These are phyloP conservation scores for Emergomyces pasteurianus DNA, from an alignment of 2,329 filamentous ascomycete species.

Conservation along the genomic window DNA sequence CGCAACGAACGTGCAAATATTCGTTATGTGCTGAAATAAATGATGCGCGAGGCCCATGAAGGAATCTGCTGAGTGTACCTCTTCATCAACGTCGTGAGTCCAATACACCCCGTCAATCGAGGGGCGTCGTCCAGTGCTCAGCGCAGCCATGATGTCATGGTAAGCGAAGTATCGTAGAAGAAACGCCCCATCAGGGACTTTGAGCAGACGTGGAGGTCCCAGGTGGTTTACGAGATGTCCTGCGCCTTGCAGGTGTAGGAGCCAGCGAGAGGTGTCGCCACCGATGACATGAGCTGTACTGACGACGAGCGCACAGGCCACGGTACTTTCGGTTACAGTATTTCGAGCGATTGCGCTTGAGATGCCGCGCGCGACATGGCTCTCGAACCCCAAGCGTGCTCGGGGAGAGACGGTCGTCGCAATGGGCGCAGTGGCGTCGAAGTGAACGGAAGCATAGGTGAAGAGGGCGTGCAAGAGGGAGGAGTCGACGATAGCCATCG, in stretches of 20 bases:
- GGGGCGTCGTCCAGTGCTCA: slow-evolving; percentile 8
- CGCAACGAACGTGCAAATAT: slow-evolving; percentile 9
- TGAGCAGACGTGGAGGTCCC: slow-evolving; percentile 4
- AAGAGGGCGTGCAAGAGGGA: slow-evolving; percentile 10
- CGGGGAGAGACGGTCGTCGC: slow-evolving; percentile 1
- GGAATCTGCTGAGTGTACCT: slow-evolving; percentile 5
- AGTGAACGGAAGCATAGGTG: slow-evolving; percentile 9
- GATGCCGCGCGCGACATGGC: slow-evolving; percentile 7
- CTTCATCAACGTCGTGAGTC: not conserved
- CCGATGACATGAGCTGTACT: slow-evolving; percentile 9
- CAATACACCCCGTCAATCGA: slow-evolving; percentile 2
- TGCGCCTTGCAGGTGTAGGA: slow-evolving; percentile 9
- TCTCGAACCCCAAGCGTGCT: slow-evolving; percentile 7
- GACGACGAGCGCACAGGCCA: slow-evolving; percentile 8
- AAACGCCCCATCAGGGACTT: slow-evolving; percentile 7
- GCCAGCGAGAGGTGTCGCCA: slow-evolving; percentile 9
- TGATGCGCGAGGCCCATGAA: slow-evolving; percentile 9
- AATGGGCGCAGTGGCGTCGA: slow-evolving; percentile 3
- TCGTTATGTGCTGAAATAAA: slow-evolving; percentile 8
- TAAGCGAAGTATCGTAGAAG: slow-evolving; percentile 11
- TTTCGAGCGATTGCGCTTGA: slow-evolving; percentile 9
- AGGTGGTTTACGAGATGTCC: slow-evolving; percentile 10
- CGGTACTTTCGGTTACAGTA: slow-evolving; percentile 8
- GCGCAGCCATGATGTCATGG: slow-evolving; percentile 10
- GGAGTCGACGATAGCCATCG: slow-evolving; percentile 9